Percentiles rank a stretch among this genome's conserved stretches.
Conservation (phyloP, 1,284 basidiomycete genomes). For the Xerocomus nothofagi region DNA sequence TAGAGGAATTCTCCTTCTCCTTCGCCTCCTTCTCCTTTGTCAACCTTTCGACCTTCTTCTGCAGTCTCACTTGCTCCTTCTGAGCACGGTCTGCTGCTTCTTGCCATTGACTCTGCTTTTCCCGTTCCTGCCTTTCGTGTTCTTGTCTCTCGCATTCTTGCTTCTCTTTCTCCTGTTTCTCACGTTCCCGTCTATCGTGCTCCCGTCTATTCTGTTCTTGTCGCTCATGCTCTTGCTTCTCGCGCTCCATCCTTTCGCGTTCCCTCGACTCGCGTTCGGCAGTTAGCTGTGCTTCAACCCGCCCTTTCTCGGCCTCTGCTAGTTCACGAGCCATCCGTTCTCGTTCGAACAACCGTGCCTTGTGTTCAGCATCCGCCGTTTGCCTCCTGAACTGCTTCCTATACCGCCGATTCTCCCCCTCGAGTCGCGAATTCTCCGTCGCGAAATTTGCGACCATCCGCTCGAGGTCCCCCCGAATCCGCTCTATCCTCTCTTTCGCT, state of each 20-base stretch:
- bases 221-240: neutral
- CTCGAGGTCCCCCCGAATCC: conserved; percentile 29
- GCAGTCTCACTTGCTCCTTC: neutral
- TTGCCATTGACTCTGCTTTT: neutral
- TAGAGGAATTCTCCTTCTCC: conserved; percentile 6
- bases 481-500: conserved; percentile 28
- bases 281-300: conserved; percentile 20
- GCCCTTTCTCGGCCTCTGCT: conserved; percentile 21
- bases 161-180: neutral
- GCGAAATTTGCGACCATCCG: conserved; percentile 32
- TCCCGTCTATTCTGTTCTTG: neutral
- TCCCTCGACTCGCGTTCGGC: conserved; percentile 15
- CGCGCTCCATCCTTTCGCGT: conserved; percentile 10
- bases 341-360: conserved; percentile 13
- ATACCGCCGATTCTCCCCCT: conserved; percentile 27
- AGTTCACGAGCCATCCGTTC: conserved; percentile 23
- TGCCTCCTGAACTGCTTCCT: conserved; percentile 19
- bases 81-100: neutral
- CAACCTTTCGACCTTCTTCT: neutral
- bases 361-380: conserved; percentile 20
- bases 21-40: conserved; percentile 2
- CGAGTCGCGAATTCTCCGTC: conserved; percentile 33
- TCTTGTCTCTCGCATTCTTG: conserved; percentile 4
- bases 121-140: neutral
- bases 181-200: neutral